These are phyloP conservation scores for Paramecium sexaurelia DNA, from an alignment of 73 alveolate genomes.

Conservation along the genomic window DNA sequence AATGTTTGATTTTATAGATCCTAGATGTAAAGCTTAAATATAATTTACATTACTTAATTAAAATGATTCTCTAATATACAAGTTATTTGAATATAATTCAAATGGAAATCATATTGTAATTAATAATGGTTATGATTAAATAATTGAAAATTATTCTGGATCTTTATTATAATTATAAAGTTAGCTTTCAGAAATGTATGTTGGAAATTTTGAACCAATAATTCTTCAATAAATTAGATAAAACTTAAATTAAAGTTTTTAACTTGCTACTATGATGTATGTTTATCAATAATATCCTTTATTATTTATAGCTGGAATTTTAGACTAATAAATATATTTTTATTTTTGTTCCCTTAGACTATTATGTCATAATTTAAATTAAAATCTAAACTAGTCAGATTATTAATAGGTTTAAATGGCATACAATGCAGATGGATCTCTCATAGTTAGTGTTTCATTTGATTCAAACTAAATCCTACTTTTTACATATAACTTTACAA, in stretches of 20 bases:
- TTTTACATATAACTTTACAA: not conserved
- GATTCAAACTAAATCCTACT: not conserved
- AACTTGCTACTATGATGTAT: not conserved
- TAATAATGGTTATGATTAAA: not conserved
- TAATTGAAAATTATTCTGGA: not conserved
- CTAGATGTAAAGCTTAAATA: not conserved
- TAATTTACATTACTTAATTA: not conserved
- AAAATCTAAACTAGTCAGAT: not conserved
- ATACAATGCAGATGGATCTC: not conserved
- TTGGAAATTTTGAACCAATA: not conserved
- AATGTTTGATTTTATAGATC: not conserved
- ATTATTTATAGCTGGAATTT: not conserved
- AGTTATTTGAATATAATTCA: no score
- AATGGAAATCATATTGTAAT: not conserved
- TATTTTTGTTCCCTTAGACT: not conserved
- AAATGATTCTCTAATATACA: not conserved
- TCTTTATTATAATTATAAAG: not conserved
- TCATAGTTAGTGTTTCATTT: not conserved
- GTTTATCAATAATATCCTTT: no score
- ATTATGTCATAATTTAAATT: not conserved
- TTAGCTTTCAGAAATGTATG: not conserved
- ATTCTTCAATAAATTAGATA: not conserved
- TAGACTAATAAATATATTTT: not conserved
- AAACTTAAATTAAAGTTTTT: not conserved
- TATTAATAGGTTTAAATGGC: not conserved